These are phyloP conservation scores for Hura crepitans DNA, from an alignment of 441 rosid genomes.

Conservation along the genomic window DNA sequence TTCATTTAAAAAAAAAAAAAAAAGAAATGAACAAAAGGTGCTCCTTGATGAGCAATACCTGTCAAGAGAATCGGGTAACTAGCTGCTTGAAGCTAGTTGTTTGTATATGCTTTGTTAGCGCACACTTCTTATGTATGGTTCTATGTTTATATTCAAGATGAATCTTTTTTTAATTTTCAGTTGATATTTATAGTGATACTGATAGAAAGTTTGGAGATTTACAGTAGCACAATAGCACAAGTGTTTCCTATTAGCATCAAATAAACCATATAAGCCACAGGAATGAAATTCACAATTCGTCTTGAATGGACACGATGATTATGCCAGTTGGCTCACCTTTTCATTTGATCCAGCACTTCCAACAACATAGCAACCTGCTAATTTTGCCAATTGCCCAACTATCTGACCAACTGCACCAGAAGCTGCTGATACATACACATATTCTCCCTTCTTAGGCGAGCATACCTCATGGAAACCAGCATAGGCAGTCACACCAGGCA, in stretches of 20 bases:
- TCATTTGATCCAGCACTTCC: slow-evolving; percentile 75
- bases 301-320: not conserved
- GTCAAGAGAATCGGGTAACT: not conserved
- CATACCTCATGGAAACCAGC: slow-evolving; percentile 73
- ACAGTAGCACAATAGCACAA: not conserved
- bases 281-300: not conserved
- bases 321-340: slow-evolving; percentile 37
- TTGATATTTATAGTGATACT: not conserved
- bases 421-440: slow-evolving; percentile 72
- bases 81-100: not conserved
- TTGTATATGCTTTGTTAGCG: not conserved
- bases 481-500: slow-evolving; percentile 85
- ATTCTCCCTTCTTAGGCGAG: slow-evolving; percentile 63
- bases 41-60: not conserved
- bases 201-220: not conserved
- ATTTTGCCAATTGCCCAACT: slow-evolving; percentile 84
- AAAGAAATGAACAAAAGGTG: not conserved
- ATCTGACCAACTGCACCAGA: slow-evolving; percentile 89
- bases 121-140: too few species aligned
- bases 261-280: not conserved
- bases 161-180: not conserved
- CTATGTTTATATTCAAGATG: not conserved
- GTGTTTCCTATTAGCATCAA: not conserved
- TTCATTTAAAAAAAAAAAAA: too few species aligned
- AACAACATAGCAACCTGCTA: slow-evolving; percentile 75